Percentiles rank a stretch among this genome's conserved stretches.
Evolutionary conservation across 371 early-diverging fungal species (phyloP).

Genomic region (Massospora cicadina): DNA sequence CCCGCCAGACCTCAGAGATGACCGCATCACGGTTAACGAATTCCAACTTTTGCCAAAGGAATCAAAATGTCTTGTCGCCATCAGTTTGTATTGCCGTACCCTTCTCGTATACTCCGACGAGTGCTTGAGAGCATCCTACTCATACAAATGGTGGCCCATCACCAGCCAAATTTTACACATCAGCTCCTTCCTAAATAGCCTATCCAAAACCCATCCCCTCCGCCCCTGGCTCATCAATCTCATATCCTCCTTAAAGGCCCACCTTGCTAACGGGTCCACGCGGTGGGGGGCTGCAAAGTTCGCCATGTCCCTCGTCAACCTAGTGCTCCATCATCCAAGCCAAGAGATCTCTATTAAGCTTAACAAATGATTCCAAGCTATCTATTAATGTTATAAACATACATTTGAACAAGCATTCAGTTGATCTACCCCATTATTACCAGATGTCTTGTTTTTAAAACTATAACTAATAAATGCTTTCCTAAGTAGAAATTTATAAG

Average conservation of each 20-base stretch:
- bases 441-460: too few species aligned
- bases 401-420: too few species aligned
- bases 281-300: not conserved
- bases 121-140: not conserved
- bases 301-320: not conserved
- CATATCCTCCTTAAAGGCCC: not conserved
- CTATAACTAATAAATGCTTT: too few species aligned
- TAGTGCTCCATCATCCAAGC: not conserved
- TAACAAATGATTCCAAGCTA: too few species aligned
- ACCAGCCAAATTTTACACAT: not conserved
- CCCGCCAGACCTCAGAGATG: not conserved
- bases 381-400: too few species aligned
- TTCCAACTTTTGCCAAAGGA: not conserved
- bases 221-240: not conserved
- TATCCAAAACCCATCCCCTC: not conserved
- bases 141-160: not conserved
- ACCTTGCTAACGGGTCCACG: not conserved
- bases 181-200: not conserved
- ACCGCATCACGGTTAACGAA: not conserved
- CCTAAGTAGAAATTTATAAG: too few species aligned
- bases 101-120: not conserved
- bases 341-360: too few species aligned
- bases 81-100: not conserved
- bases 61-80: not conserved
- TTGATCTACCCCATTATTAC: too few species aligned